These are phyloP conservation scores for Cercospora beticola DNA, from an alignment of 2,329 filamentous ascomycete genomes.

Conservation along the genomic window DNA sequence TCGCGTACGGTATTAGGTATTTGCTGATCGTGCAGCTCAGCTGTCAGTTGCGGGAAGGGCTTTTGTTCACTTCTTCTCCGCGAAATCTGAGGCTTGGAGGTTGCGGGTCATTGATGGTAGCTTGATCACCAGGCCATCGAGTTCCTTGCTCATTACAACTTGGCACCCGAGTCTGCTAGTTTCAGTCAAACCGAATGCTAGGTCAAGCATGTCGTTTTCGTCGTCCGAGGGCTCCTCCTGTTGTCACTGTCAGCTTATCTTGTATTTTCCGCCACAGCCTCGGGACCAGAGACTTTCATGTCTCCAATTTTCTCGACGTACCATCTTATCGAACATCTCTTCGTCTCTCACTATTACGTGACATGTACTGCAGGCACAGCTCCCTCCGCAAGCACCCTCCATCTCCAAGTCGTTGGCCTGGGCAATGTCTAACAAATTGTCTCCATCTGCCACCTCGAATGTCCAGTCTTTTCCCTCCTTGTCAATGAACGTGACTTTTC, in stretches of 20 bases:
- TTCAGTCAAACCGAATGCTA: constrained; percentile 87
- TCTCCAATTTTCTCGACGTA: not conserved
- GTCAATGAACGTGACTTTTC: constrained; percentile 89
- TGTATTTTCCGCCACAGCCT: not conserved
- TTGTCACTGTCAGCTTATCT: constrained; percentile 1
- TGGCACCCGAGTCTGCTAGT: constrained; percentile 84
- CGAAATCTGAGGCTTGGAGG: constrained; percentile 90
- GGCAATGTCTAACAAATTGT: constrained; percentile 93
- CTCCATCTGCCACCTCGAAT: constrained; percentile 77
- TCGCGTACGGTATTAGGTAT: not conserved
- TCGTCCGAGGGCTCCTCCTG: constrained; percentile 49
- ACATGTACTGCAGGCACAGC: constrained; percentile 89
- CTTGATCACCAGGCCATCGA: constrained; percentile 82
- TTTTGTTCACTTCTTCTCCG: constrained; percentile 38
- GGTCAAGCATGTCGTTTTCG: constrained; percentile 81
- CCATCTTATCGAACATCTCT: constrained; percentile 51
- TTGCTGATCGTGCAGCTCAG: no score
- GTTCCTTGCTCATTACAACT: constrained; percentile 83
- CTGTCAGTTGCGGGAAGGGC: no score
- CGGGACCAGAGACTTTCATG: not conserved
- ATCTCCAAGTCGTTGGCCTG: constrained; percentile 95
- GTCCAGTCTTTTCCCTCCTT: constrained; percentile 78
- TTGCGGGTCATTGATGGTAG: constrained; percentile 94
- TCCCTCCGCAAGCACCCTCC: constrained; percentile 94
- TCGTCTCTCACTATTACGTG: constrained; percentile 81